Conservation (phyloP, 2,329 filamentous ascomycete genomes). For the Exophiala alcalophila region DNA sequence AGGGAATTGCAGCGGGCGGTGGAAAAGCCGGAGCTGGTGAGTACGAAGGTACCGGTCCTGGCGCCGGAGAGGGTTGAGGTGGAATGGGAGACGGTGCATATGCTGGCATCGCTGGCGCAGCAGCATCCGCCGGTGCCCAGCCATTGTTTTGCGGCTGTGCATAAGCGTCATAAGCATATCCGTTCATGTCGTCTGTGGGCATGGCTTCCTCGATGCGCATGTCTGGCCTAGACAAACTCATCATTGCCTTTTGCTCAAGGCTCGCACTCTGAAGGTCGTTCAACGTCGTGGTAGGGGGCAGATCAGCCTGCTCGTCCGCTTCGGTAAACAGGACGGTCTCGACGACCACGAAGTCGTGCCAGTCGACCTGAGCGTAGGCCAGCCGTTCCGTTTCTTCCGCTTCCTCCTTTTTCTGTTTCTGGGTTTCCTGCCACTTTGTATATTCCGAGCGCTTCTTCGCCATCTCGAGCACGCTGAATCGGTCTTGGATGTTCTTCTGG, state of each 20-base stretch:
- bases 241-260: slow-evolving; percentile 88
- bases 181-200: slow-evolving; percentile 66
- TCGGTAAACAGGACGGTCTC: slow-evolving; percentile 93
- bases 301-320: slow-evolving; percentile 76
- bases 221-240: slow-evolving; percentile 72
- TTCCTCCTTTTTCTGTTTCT: slow-evolving; percentile 86
- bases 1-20: slow-evolving; percentile 54
- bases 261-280: slow-evolving; percentile 92
- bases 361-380: slow-evolving; percentile 83
- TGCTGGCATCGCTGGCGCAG: slow-evolving; percentile 32
- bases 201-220: slow-evolving; percentile 92
- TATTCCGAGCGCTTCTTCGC: slow-evolving; percentile 86
- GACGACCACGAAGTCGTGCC: slow-evolving; percentile 95
- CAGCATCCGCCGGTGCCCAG: slow-evolving; percentile 35
- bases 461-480: slow-evolving; percentile 72
- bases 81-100: slow-evolving; percentile 34
- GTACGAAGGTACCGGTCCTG: slow-evolving; percentile 19
- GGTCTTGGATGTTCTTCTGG: slow-evolving; percentile 71
- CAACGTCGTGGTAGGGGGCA: slow-evolving; percentile 84
- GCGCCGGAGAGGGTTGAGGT: slow-evolving; percentile 32
- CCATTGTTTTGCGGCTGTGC: slow-evolving; percentile 39
- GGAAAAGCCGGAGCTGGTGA: slow-evolving; percentile 40
- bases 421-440: slow-evolving; percentile 75
- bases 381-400: slow-evolving; percentile 77
- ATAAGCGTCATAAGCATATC: slow-evolving; percentile 52